These are phyloP conservation scores for Fusarium humuli DNA, from an alignment of 2,329 filamentous ascomycete genomes.

Conservation along the genomic window DNA sequence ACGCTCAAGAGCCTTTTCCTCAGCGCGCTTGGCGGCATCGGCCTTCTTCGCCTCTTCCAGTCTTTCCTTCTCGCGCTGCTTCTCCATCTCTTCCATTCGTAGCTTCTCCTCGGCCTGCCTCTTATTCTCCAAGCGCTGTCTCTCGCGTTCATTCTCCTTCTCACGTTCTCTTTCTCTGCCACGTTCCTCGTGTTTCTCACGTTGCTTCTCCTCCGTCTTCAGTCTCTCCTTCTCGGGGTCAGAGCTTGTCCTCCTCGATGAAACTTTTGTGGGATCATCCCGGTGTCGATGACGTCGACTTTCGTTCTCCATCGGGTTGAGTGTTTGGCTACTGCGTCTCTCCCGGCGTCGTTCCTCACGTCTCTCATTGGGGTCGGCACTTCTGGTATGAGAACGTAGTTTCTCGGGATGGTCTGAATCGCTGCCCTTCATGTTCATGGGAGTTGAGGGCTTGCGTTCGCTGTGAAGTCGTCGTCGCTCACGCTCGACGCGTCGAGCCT, in stretches of 20 bases:
- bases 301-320: constrained; percentile 18
- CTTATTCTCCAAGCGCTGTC: constrained; percentile 20
- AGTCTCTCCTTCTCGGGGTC: constrained; percentile 26
- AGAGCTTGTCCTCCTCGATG: constrained; percentile 5
- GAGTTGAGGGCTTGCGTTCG: constrained; percentile 6
- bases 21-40: constrained; percentile 6
- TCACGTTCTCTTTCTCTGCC: constrained; percentile 19
- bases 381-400: not conserved
- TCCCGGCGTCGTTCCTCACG: constrained; percentile 6
- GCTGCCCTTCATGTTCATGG: constrained; percentile 4
- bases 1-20: constrained; percentile 3
- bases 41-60: constrained; percentile 6
- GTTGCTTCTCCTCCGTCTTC: constrained; percentile 11
- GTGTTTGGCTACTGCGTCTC: constrained; percentile 12
- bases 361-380: constrained; percentile 6
- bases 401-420: constrained; percentile 13
- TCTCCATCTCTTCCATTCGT: constrained; percentile 18
- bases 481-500: constrained; percentile 25
- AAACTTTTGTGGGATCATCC: constrained; percentile 7
- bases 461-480: constrained; percentile 23
- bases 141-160: constrained; percentile 23
- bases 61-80: constrained; percentile 14
- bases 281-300: constrained; percentile 4
- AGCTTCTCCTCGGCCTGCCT: constrained; percentile 16
- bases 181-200: constrained; percentile 10